Conservation (phyloP, 306 rosid species). For the Begonia loranthoides region DNA sequence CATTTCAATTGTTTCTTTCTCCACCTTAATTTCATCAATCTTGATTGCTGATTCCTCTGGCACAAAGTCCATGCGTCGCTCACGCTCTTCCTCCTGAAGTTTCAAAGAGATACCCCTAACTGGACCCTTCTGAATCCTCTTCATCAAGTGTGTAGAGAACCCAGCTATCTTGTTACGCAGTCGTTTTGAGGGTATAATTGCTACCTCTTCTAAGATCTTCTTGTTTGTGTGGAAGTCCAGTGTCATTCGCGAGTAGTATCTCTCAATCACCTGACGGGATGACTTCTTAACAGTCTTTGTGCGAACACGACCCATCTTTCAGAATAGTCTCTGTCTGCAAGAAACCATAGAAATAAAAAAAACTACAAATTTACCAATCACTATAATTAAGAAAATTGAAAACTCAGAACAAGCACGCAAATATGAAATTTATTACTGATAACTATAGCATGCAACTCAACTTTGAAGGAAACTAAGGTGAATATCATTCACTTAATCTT, state of each 20-base stretch:
- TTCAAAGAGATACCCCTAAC: constrained; percentile 27
- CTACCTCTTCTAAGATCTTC: constrained; percentile 28
- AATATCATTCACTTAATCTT: no score
- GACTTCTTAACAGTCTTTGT: constrained; percentile 33
- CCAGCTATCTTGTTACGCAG: constrained; percentile 34
- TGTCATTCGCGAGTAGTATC: constrained; percentile 27
- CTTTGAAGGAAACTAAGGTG: no score
- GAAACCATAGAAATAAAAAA: background rate
- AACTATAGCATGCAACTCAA: no score
- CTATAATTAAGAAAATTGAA: no score
- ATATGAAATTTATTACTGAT: no score
- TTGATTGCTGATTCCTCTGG: constrained; percentile 23
- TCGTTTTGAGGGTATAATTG: constrained; percentile 27
- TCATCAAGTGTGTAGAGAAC: constrained; percentile 29
- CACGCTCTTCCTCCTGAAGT: constrained; percentile 29
- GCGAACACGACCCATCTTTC: constrained; percentile 26
- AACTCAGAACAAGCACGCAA: no score
- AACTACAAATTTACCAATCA: background rate
- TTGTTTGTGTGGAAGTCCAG: constrained; percentile 33
- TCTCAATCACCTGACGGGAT: constrained; percentile 25
- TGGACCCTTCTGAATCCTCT: constrained; percentile 31
- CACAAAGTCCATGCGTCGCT: constrained; percentile 29
- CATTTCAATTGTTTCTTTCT: constrained; percentile 28
- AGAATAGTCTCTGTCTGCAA: background rate
- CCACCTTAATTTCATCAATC: constrained; percentile 17